These are phyloP conservation scores for Claviceps paspali DNA, from an alignment of 2,329 filamentous ascomycete species.

Conservation along the genomic window DNA sequence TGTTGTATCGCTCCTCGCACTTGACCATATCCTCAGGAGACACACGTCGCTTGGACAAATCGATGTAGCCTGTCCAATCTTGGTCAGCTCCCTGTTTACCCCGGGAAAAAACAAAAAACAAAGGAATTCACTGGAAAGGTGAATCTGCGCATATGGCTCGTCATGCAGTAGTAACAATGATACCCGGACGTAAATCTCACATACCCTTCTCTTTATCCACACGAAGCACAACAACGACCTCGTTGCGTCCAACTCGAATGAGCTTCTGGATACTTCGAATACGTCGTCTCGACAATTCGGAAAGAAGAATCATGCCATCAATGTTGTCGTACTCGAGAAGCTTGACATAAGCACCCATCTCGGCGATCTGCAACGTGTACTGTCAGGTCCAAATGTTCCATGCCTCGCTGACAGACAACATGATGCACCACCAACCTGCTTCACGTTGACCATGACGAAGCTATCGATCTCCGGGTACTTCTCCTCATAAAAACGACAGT, in stretches of 20 bases:
- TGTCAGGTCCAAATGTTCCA: conserved; percentile 3
- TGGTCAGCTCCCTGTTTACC: conserved; percentile 8
- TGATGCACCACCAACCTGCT: conserved; percentile 60
- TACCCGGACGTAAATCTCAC: conserved; percentile 9
- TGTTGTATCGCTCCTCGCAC: conserved; percentile 99
- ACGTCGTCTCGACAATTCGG: conserved; percentile 92
- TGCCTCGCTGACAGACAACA: conserved; percentile 1
- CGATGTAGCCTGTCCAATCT: conserved; percentile 57
- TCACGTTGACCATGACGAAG: conserved; percentile 99
- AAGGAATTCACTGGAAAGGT: not conserved
- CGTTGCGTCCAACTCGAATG: conserved; percentile 92
- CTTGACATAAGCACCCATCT: conserved; percentile 99
- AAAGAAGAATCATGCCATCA: conserved; percentile 98
- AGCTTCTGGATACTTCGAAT: conserved; percentile 98
- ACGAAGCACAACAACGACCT: conserved; percentile 94
- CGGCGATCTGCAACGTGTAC: conserved; percentile 56
- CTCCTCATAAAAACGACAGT: conserved; percentile 95
- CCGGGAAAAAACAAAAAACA: not conserved
- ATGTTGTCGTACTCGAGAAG: conserved; percentile 99
- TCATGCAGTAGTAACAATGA: not conserved
- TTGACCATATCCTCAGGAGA: conserved; percentile 95
- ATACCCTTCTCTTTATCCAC: conserved; percentile 97
- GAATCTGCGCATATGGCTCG: too few relatives aligned
- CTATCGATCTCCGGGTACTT: conserved; percentile 92
- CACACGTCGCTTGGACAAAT: conserved; percentile 95